Percentiles rank a stretch among this genome's conserved stretches.
Conservation (phyloP, 306 rosid genomes). For the Malus asiatica region DNA sequence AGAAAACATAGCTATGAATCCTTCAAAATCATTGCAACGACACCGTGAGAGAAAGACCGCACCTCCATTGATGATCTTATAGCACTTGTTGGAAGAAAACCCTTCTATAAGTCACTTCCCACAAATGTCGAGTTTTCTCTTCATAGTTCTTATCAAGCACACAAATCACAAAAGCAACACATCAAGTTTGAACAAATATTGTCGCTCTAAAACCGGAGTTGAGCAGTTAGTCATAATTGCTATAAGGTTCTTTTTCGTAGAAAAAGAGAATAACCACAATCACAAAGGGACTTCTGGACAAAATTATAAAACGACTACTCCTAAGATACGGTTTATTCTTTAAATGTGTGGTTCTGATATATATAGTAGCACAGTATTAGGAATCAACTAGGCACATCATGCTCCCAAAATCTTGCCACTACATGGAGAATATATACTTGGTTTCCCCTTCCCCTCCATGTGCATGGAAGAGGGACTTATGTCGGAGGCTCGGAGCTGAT, state of each 20-base stretch:
- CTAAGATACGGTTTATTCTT: background rate
- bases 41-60: background rate
- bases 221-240: background rate
- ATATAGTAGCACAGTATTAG: background rate
- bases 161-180: background rate
- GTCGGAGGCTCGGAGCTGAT: constrained; percentile 26
- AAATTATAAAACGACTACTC: background rate
- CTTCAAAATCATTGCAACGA: background rate
- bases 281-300: background rate
- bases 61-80: background rate
- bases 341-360: background rate
- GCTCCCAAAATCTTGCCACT: constrained; percentile 3
- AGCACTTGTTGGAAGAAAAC: background rate
- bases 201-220: too few relatives aligned
- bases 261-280: background rate
- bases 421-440: constrained; percentile 9
- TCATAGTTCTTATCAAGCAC: background rate
- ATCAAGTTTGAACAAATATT: too few relatives aligned
- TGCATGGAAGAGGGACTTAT: constrained; percentile 10
- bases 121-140: background rate
- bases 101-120: background rate
- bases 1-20: background rate
- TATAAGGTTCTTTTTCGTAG: too few relatives aligned
- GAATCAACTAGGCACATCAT: background rate
- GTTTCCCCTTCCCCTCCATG: constrained; percentile 19